A percentile compares a stretch with the other conserved stretches of the same genome.
These are phyloP conservation scores for Kazachstania sp. DNA, from an alignment of 1,139 yeast genomes.

Conservation along the genomic window DNA sequence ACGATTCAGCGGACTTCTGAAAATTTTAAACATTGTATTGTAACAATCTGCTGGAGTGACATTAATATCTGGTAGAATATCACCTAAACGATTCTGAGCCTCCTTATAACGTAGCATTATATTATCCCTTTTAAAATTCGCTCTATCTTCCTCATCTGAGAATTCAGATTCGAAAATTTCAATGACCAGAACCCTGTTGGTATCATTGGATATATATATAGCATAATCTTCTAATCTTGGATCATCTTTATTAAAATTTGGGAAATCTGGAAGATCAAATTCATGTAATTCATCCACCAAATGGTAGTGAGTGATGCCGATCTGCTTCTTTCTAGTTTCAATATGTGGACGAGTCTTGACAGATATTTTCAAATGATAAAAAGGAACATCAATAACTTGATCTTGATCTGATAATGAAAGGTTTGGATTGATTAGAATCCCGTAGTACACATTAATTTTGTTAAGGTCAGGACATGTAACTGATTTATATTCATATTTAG, in stretches of 20 bases:
- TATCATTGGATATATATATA: constrained; percentile 36
- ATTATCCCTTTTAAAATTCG: constrained; percentile 33
- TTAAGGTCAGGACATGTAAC: constrained; percentile 24
- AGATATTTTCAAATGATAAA: constrained; percentile 32
- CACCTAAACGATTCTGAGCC: constrained; percentile 27
- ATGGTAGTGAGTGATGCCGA: constrained; percentile 30
- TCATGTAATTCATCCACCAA: constrained; percentile 30
- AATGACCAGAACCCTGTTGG: constrained; percentile 37
- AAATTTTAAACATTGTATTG: constrained; percentile 47
- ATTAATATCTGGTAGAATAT: constrained; percentile 23
- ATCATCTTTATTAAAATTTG: constrained; percentile 17
- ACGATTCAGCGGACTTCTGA: constrained; percentile 50
- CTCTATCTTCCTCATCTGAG: constrained; percentile 30
- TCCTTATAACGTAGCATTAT: constrained; percentile 34
- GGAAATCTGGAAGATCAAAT: constrained; percentile 33
- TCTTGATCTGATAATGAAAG: constrained; percentile 1
- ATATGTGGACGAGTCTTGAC: constrained; percentile 29
- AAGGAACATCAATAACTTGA: constrained; percentile 20
- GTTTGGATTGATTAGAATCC: constrained; percentile 18
- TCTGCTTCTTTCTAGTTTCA: constrained; percentile 20
- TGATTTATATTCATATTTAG: constrained; percentile 25
- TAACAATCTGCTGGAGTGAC: constrained; percentile 51
- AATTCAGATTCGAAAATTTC: constrained; percentile 40
- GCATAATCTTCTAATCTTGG: constrained; percentile 34
- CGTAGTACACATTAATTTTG: constrained; percentile 24